Base-by-base conservation (phyloP, 1,284 basidiomycete species). In the Puccinia triticina region DNA sequence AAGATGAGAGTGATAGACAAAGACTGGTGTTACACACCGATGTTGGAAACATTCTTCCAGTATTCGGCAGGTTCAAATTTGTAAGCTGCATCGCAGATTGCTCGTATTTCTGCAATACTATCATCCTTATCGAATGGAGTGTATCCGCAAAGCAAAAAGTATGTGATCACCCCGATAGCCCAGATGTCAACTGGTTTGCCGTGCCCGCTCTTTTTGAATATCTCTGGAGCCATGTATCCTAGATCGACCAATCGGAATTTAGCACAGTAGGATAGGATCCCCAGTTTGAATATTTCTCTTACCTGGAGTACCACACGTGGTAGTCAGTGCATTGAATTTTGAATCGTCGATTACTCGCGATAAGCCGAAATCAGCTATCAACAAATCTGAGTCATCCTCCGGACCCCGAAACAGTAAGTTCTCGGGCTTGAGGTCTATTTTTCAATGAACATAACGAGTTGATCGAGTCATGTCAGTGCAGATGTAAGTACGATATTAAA, bases 211-310 rank as follows among this genome's bases (percentile, higher is more conserved):
- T 96, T 96, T 87, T 93, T 93, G 90, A 99, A 99, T 85, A 99
- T 98, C 88, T 98, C 96, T 0, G 96, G 96, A 0, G 96, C 95
- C 96, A 98, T 98, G 88, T 99, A 98, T 64, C 87, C 86, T 53
- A 85, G 85, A 43, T 83, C 29, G 55, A 40, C 11, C 74, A 59
- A 57, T 76, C 77, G 66, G 50, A 86, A 82, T 53, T 46, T 71
- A 50, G 69, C 18, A 37, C 59, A 26, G 59, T 29, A 61, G 32
- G n/a, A 26, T 29, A 34, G 10, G 59, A 61, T 29, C 32, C 59
- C n/a, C 7, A 67, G 32, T 43, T 32, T 18, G 74, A 75, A 40
- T 1, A n/a, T 7, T 5, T 5, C 50, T 26, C 7, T 91, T 90
- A 32, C 92, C 93, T 14, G 93, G 93, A 0, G 94, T 95, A 12